Evolutionary conservation across 371 early-diverging fungal species (phyloP), one percentile per base, ranked within the genome.

Genomic region (Mortierella sp.): DNA sequence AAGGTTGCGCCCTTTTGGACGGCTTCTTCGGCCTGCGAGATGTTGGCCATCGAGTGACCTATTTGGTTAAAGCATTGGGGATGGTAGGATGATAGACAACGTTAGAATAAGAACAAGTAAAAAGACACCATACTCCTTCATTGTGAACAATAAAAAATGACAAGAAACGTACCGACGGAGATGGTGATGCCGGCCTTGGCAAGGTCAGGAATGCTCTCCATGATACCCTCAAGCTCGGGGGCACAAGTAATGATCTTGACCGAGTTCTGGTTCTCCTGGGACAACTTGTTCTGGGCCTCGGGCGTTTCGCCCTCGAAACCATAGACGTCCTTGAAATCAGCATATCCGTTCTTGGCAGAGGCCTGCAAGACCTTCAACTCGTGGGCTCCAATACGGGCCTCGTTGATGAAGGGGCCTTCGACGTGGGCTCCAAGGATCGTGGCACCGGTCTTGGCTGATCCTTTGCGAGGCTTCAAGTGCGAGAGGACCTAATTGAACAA

Each of bases 341-440:
- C 74, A 24, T 94, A 90, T 24, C 97, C 96, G 77, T 92, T 90
- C 76, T 90, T 88, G 16, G 96, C 96, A 6, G 89, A 84, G 29
- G 82, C 80, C 68, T 90, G 91, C 60, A 97, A 90, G 4, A 93
- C 93, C n/a, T 84, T 87, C 72, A 92, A 88, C 55, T 96, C 93
- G 76, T 97, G 97, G 0, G 96, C 97, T 48, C 97, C 97, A 75
- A 94, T 94, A 78, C 95, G 94, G 43, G 89, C 88, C 41, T 91
- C 91, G 63, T 91, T 91, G 71, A 96, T 95, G 83, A 97, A 97
- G 27, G 97, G 96, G 3, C 97, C 97, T 85, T 97, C 97, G 24
- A 96, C 83, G 85, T 97, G 97, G 11, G 95, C 96, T 27, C 94
- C 97, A 14, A 97, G 89, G n/a, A 96, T 92, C 48, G 93, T 93